Evolutionary conservation across 768 basidiomycete species (phyloP), one percentile per base, ranked within the genome.

Genomic region (Rhodotorula babjevae): DNA sequence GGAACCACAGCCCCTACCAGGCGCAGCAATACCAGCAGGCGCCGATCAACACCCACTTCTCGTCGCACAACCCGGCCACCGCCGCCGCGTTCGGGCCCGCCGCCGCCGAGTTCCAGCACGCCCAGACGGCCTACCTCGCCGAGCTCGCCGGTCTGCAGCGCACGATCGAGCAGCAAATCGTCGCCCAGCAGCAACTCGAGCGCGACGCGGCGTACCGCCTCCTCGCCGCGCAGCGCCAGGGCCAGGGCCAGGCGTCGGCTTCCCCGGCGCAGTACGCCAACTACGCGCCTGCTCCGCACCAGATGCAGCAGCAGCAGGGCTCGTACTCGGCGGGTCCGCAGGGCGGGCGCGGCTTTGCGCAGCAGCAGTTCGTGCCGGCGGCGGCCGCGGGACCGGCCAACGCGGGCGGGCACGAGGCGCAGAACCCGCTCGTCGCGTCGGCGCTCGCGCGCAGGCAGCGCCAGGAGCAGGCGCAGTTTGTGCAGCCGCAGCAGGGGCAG

Each of bases 391-490:
- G n/a, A n/a, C n/a, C n/a, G n/a, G n/a, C 21, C 23, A 5, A 27
- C 23, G 10, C 40, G 12, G n/a, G 14, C 16, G 36, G 40, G 55
- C n/a, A 25, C 12, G 44, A 61, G 52, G 69, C 68, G 55, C 49
- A 58, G 40, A 67, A 72, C 53, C 71, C 71, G 49, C 58, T 72
- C 31, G 62, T 72, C 19, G 71, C 71, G 16, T 72, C 71, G 1
- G 71, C 71, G 2, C 62, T 72, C 12, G 71, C 71, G 16, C 67
- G 71, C 42, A 42, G 67, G 27, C 57, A 72, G 50, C 56, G 71
- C 40, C 61, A 60, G 58, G 61, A 55, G 25, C 29, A 55, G 21
- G 57, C 58, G 16, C 27, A 57, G 46, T 36, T 1, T 9, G 7
- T 23, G 29, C 33, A 2, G 40, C 53, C 33, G 42, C 42, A 44